phyloP scores from a whole-genome alignment of 2,329 filamentous ascomycete species.

The Akanthomyces uredinophilus region DNA sequence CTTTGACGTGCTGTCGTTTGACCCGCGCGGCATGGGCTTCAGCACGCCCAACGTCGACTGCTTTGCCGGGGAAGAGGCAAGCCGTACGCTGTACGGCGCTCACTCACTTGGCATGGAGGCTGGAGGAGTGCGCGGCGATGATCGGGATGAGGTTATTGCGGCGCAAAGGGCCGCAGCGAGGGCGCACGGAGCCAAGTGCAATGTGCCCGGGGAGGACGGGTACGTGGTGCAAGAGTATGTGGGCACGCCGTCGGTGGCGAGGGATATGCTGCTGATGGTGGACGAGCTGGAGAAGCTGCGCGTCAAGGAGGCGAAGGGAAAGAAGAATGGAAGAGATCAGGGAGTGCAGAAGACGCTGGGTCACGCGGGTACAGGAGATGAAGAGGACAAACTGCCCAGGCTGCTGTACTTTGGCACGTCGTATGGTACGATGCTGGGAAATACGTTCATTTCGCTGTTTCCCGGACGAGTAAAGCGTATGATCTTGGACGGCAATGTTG shows the following conservation, averaged over 20 bases:
- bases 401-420: constrained; percentile 5
- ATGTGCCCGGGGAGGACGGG: not conserved
- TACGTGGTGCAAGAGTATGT: not conserved
- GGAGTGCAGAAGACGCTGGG: too few relatives aligned
- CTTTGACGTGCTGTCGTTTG: constrained; percentile 33
- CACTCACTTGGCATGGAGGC: constrained; percentile 16
- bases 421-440: constrained; percentile 26
- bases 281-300: constrained; percentile 4
- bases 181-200: not conserved
- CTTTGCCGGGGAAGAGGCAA: constrained; percentile 23
- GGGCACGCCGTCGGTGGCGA: constrained; percentile 2
- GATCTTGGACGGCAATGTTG: constrained; percentile 31
- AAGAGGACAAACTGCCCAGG: not conserved
- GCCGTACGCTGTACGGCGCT: constrained; percentile 23
- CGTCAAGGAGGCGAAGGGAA: not conserved
- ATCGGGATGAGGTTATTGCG: not conserved
- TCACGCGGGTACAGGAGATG: not conserved
- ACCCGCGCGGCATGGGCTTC: constrained; percentile 31
- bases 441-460: constrained; percentile 23
- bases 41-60: constrained; percentile 31
- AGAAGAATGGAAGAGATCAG: not conserved
- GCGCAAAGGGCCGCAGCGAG: not conserved
- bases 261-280: constrained; percentile 4
- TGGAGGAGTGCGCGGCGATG: not conserved
- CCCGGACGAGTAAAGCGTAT: constrained; percentile 30